phyloP scores from a whole-genome alignment of 23 red algal species.

The Gracilaria gracilis region DNA sequence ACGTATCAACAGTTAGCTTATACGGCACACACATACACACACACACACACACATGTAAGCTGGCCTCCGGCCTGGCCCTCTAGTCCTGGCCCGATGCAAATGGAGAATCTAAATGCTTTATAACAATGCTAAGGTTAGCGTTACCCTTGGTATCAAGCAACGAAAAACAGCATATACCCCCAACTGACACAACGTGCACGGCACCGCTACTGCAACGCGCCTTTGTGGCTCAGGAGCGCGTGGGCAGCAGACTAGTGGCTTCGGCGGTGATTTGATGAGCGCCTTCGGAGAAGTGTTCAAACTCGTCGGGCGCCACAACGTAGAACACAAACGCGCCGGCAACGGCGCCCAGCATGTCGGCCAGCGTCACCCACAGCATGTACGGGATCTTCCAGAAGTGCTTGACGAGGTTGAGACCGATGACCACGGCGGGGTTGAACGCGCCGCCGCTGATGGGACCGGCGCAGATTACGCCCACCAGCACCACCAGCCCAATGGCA shows the following conservation, averaged over 20 bases:
- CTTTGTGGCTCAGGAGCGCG: not conserved
- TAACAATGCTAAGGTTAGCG: too few species aligned
- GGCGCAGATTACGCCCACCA: conserved; percentile 41
- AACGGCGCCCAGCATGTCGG: conserved; percentile 54
- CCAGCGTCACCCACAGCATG: conserved; percentile 65
- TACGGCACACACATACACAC: too few species aligned
- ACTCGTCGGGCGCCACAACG: conserved; percentile 74
- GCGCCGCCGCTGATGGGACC: conserved; percentile 65
- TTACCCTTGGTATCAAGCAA: too few species aligned
- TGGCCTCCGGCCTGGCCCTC: too few species aligned
- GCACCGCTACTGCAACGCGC: not conserved
- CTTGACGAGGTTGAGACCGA: conserved; percentile 64
- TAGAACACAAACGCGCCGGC: conserved; percentile 61
- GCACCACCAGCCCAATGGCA: conserved; percentile 66
- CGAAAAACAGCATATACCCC: not conserved
- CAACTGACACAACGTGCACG: not conserved
- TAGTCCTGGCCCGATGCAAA: too few species aligned
- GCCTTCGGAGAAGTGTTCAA: conserved; percentile 63
- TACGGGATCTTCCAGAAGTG: conserved; percentile 66
- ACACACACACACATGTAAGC: too few species aligned
- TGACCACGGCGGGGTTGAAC: conserved; percentile 78
- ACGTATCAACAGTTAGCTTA: too few species aligned
- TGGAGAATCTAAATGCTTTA: too few species aligned
- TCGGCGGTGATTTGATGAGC: conserved; percentile 21
- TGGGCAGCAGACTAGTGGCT: not conserved